phyloP scores from a whole-genome alignment of 257 asterid species.

The Petunia secreta region DNA sequence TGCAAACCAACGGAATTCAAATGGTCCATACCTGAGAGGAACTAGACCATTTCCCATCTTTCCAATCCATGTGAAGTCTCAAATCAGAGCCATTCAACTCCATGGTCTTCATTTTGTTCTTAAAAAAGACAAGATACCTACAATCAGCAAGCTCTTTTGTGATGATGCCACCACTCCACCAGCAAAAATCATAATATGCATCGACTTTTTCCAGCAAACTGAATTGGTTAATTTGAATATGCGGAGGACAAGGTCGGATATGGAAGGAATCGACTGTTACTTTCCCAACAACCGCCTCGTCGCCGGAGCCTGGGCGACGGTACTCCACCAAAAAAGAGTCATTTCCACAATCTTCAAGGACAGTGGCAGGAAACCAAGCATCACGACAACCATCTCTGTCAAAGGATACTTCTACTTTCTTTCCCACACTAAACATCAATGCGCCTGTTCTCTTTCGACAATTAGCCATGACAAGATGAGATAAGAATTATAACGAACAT shows the following conservation, averaged over 20 bases:
- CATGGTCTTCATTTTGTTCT: slow-evolving; percentile 41
- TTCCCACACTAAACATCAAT: slow-evolving; percentile 62
- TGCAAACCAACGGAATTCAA: not conserved
- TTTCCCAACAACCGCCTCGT: slow-evolving; percentile 27
- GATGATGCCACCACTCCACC: slow-evolving; percentile 68
- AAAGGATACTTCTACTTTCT: slow-evolving; percentile 68
- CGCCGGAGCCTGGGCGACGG: slow-evolving; percentile 21
- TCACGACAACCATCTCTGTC: slow-evolving; percentile 47
- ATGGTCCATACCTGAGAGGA: slow-evolving; percentile 60
- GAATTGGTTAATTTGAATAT: slow-evolving; percentile 50
- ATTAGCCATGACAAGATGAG: slow-evolving; percentile 32
- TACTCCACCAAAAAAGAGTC: slow-evolving; percentile 53
- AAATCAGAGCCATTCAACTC: slow-evolving; percentile 48
- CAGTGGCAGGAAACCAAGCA: slow-evolving; percentile 67
- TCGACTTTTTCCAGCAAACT: slow-evolving; percentile 71
- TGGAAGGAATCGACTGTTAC: slow-evolving; percentile 48
- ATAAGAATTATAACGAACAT: slow-evolving; percentile 19
- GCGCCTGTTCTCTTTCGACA: slow-evolving; percentile 55
- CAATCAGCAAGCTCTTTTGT: slow-evolving; percentile 53
- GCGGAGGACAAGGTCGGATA: slow-evolving; percentile 80
- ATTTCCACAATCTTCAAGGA: slow-evolving; percentile 43
- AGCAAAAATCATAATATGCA: slow-evolving; percentile 51
- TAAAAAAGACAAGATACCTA: slow-evolving; percentile 54
- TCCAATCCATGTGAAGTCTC: slow-evolving; percentile 87
- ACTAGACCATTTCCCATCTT: slow-evolving; percentile 70